phyloP scores from a whole-genome alignment of 345 rosid species.

The Balakata baccata region DNA sequence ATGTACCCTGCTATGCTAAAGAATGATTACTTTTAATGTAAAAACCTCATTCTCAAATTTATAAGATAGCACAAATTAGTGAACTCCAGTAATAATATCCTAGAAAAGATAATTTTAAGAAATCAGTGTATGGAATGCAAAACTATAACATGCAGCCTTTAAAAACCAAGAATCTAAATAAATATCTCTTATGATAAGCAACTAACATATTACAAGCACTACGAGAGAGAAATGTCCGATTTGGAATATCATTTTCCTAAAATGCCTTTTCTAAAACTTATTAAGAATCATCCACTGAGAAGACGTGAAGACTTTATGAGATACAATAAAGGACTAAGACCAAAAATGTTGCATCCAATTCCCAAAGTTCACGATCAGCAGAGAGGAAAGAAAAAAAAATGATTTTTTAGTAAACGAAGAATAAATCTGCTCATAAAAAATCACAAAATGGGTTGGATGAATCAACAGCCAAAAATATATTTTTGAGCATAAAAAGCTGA shows the following conservation, averaged over 20 bases:
- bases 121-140: constrained; percentile 7
- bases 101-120: too few species aligned
- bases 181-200: neutral
- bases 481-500: too few species aligned
- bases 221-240: neutral
- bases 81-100: neutral
- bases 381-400: neutral
- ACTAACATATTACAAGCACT: neutral
- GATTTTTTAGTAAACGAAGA: too few species aligned
- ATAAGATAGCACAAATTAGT: neutral
- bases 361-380: neutral
- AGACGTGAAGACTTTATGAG: neutral
- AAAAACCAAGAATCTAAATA: neutral
- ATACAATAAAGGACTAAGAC: neutral
- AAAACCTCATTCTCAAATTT: neutral
- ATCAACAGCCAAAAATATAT: too few species aligned
- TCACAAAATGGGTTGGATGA: too few species aligned
- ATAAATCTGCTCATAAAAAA: too few species aligned
- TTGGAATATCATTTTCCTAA: neutral
- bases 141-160: neutral
- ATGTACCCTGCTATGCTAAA: constrained; percentile 53
- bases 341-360: neutral
- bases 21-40: neutral
- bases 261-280: neutral
- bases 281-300: neutral